These are phyloP conservation scores for Geotrichum histeridarum DNA, from an alignment of 1,139 yeast genomes.

Conservation along the genomic window DNA sequence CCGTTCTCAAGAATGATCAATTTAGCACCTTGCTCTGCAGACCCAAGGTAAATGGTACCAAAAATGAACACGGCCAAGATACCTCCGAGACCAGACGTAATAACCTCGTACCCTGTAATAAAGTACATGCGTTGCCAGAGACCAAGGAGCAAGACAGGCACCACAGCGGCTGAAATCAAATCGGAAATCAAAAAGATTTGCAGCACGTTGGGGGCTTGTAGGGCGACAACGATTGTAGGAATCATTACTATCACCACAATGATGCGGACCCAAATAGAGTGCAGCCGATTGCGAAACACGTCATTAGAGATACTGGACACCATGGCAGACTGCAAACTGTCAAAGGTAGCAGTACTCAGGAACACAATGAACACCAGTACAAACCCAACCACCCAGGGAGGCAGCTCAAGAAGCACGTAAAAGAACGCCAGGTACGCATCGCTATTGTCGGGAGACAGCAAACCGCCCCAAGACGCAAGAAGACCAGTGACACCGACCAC, in stretches of 20 bases:
- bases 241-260: conserved; percentile 71
- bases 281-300: conserved; percentile 73
- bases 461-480: conserved; percentile 86
- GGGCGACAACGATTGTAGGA: conserved; percentile 80
- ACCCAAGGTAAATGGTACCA: conserved; percentile 71
- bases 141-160: conserved; percentile 82
- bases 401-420: conserved; percentile 63
- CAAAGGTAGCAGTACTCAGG: conserved; percentile 83
- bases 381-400: conserved; percentile 84
- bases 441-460: conserved; percentile 49
- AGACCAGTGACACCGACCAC: conserved; percentile 80
- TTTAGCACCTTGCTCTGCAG: conserved; percentile 73
- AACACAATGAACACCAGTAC: conserved; percentile 68
- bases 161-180: conserved; percentile 76
- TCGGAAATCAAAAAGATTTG: conserved; percentile 90
- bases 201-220: conserved; percentile 73
- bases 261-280: conserved; percentile 60
- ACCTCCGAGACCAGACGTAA: conserved; percentile 81
- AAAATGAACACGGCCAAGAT: conserved; percentile 72
- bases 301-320: conserved; percentile 88
- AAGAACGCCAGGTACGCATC: conserved; percentile 66
- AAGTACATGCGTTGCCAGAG: conserved; percentile 58
- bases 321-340: conserved; percentile 82
- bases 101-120: conserved; percentile 74
- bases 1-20: conserved; percentile 72